phyloP scores from a whole-genome alignment of 257 asterid genomes.

The Salvia hispanica region DNA sequence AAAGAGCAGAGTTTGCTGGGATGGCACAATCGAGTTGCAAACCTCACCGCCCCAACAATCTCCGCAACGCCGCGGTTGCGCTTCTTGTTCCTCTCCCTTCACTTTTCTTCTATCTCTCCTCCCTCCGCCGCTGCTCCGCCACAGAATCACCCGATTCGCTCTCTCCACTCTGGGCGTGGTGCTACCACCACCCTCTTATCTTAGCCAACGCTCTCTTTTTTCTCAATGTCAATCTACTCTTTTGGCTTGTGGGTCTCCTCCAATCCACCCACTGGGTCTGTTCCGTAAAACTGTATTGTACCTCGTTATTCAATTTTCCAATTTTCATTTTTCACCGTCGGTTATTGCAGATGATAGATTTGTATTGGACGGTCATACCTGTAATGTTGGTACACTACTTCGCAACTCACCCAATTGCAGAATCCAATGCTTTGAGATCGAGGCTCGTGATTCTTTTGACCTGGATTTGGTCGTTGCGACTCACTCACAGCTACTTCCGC shows the following conservation, averaged over 20 bases:
- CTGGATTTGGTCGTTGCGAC: constrained; percentile 85
- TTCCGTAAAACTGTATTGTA: not conserved
- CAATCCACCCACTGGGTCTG: constrained; percentile 57
- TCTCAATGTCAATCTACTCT: constrained; percentile 73
- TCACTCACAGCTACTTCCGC: constrained; percentile 89
- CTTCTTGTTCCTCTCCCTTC: constrained; percentile 77
- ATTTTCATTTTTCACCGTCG: not conserved
- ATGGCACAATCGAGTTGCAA: constrained; percentile 34
- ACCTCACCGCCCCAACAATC: constrained; percentile 37
- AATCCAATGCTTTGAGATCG: constrained; percentile 63
- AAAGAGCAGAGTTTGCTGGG: too few relatives aligned
- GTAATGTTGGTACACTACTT: constrained; percentile 69
- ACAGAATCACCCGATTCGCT: constrained; percentile 36
- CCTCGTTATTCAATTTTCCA: not conserved
- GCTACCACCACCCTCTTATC: constrained; percentile 69
- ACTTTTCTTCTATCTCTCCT: constrained; percentile 62
- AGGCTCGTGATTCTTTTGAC: constrained; percentile 57
- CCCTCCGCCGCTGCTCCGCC: constrained; percentile 57
- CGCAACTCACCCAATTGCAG: constrained; percentile 58
- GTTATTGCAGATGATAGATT: constrained; percentile 78
- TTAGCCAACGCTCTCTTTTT: constrained; percentile 73
- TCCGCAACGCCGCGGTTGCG: constrained; percentile 64
- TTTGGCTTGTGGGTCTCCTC: constrained; percentile 73
- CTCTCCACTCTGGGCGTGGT: constrained; percentile 65
- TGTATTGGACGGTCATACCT: constrained; percentile 92